phyloP scores from a whole-genome alignment of 805 yeast species.

The Metschnikowia anglica region DNA sequence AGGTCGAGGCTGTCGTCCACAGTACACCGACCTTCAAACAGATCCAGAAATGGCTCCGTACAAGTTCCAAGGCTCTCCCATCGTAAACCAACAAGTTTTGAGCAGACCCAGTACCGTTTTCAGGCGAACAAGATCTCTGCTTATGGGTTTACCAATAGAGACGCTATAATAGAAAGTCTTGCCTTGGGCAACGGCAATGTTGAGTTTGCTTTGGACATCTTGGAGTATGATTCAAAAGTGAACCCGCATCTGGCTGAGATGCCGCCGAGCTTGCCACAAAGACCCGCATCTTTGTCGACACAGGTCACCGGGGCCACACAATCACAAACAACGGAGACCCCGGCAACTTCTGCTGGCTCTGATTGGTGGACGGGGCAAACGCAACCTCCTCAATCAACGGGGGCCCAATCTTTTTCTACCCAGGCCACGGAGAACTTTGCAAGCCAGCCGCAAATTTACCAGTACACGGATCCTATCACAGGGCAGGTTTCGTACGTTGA shows the following conservation, averaged over 20 bases:
- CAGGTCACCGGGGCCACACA: constrained; percentile 5
- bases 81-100: constrained; percentile 54
- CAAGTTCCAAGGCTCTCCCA: constrained; percentile 45
- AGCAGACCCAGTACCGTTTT: constrained; percentile 49
- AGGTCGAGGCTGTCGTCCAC: constrained; percentile 20
- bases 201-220: constrained; percentile 56
- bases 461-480: constrained; percentile 69
- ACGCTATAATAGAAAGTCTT: constrained; percentile 63
- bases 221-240: constrained; percentile 40
- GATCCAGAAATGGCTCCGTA: constrained; percentile 14
- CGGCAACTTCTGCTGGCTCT: constrained; percentile 23
- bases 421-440: constrained; percentile 12
- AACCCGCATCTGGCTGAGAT: constrained; percentile 39
- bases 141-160: constrained; percentile 58
- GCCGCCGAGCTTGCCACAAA: constrained; percentile 50
- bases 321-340: constrained; percentile 11
- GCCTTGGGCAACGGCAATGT: constrained; percentile 58
- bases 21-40: background rate
- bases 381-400: constrained; percentile 4
- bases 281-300: constrained; percentile 26
- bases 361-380: constrained; percentile 35
- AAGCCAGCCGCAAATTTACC: constrained; percentile 50
- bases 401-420: constrained; percentile 13
- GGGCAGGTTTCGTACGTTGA: constrained; percentile 69
- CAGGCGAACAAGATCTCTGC: constrained; percentile 44